Base-by-base conservation (phyloP, 1,284 basidiomycete genomes). In the Ceratobasidium sp. region DNA sequence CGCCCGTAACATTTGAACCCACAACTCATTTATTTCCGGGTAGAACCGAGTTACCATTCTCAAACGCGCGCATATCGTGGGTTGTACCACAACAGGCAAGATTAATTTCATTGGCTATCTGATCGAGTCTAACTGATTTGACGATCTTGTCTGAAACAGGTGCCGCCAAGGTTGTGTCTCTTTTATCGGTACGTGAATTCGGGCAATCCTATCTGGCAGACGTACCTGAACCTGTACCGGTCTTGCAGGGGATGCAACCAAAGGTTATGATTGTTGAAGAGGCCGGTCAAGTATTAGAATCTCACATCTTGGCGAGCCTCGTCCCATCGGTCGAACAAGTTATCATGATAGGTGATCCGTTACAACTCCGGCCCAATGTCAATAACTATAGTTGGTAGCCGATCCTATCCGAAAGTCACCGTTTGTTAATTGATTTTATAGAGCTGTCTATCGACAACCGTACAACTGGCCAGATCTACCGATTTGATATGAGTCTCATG, bases 201-300 rank as follows among this genome's bases (percentile, higher is more conserved):
- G 6, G n/a, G 80, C 13, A 42, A 15, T 33, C 23, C 26, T 26
- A 28, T 10, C 10, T 61, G 13, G 38, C 23, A 57, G 5, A 13
- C 54, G n/a, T 23, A 40, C 20, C 6, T 28, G 33, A 33, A 33
- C 33, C 33, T 33, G n/a, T 44, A 57, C 4, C 4, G 6, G 5
- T 40, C 66, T 67, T 56, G 2, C 78, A 93, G 90, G 87, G 87
- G 0, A 80, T 91, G 10, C 83, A 83, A 15, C 90, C 91, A 0
- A 87, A 87, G 59, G 88, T 92, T 3, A 82, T 92, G 78, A 83
- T 92, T 59, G 88, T 92, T 0, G 91, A 92, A 82, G 93, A 94
- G 82, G 93, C 93, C 0, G 93, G 93, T 0, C 93, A 94, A 84
- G 92, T 94, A 0, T 86, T 94, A 13, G 93, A 94, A 83, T 90